Evolutionary conservation across 306 rosid species (phyloP).

Genomic region (Vachellia collinsii): DNA sequence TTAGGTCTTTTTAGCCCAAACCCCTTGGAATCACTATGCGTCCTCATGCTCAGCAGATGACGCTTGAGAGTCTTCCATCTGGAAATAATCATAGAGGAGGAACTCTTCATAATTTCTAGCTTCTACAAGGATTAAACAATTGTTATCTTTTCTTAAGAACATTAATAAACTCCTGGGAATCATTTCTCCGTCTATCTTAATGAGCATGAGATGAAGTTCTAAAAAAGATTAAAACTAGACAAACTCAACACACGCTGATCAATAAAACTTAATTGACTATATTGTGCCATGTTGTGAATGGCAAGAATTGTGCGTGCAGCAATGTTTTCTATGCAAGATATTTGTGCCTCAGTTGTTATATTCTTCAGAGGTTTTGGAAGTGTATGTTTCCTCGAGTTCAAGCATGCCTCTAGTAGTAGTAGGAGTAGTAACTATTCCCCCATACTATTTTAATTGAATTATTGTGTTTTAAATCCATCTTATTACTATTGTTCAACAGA

Average conservation of each 20-base stretch:
- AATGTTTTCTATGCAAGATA: no score
- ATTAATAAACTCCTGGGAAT: neutral
- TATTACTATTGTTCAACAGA: neutral
- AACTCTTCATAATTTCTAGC: conserved; percentile 9
- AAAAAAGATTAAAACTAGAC: conserved; percentile 10
- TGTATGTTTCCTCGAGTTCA: no score
- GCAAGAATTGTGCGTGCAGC: no score
- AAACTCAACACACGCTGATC: neutral
- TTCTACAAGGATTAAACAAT: neutral
- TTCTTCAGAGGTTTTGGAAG: no score
- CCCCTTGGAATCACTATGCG: conserved; percentile 79
- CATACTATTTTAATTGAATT: neutral
- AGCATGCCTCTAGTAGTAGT: no score
- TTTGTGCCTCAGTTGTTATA: no score
- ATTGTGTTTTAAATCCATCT: neutral
- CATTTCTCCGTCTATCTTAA: neutral
- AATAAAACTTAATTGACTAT: neutral
- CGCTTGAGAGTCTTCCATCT: conserved; percentile 79
- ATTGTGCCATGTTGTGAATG: no score
- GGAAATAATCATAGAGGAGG: conserved; percentile 27
- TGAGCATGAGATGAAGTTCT: neutral
- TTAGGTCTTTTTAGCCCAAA: conserved; percentile 67
- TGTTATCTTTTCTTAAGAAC: neutral
- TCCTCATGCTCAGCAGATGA: conserved; percentile 65
- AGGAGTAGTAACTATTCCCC: neutral